phyloP scores from a whole-genome alignment of 345 rosid genomes.

The Syzygium jambos region DNA sequence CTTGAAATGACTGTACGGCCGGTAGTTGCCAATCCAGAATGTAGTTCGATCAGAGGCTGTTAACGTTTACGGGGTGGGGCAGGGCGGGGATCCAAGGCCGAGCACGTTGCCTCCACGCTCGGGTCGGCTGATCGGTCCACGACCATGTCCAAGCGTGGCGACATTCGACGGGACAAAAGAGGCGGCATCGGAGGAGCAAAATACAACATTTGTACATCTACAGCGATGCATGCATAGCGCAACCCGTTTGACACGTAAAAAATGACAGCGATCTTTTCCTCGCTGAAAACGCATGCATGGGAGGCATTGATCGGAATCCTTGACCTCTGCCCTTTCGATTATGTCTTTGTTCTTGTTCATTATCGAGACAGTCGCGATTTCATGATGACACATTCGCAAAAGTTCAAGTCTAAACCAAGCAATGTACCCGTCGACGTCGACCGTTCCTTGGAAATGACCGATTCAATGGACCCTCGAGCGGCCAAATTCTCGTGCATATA shows the following conservation, averaged over 20 bases:
- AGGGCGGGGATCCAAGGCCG: neutral
- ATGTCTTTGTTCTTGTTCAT: neutral
- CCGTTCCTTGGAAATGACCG: neutral
- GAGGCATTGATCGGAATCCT: neutral
- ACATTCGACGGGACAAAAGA: neutral
- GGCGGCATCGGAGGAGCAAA: neutral
- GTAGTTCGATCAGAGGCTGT: neutral
- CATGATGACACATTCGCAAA: neutral
- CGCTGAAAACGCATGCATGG: neutral
- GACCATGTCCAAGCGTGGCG: neutral
- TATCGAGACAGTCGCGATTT: neutral
- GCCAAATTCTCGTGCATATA: neutral
- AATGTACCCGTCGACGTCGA: neutral
- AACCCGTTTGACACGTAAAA: neutral
- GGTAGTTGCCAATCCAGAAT: neutral
- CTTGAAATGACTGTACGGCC: neutral
- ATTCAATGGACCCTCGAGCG: neutral
- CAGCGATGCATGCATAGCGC: neutral
- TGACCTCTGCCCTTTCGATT: neutral
- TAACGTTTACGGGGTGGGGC: neutral
- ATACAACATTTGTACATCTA: neutral
- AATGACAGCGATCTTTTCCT: neutral
- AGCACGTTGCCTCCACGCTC: neutral
- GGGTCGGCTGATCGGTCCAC: neutral
- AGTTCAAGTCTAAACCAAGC: neutral